Conservation (phyloP, 139 green algal species). For the Chlorella sorokiniana region DNA sequence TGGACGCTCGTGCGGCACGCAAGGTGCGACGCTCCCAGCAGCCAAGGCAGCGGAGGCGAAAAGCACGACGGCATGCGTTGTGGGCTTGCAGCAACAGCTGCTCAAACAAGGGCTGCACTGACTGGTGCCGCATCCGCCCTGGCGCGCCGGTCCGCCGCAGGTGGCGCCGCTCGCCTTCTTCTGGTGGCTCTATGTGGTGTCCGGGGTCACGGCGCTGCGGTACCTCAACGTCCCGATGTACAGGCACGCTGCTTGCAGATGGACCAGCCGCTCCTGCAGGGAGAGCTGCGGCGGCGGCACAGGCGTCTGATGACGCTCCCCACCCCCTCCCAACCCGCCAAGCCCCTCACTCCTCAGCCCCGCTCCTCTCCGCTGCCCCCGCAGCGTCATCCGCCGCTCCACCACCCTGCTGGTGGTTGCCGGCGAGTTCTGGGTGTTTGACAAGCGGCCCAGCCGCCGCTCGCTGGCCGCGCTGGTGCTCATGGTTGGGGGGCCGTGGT, state of each 20-base stretch:
- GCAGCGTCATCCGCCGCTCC: conserved; percentile 52
- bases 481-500: conserved; percentile 55
- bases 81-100: neutral
- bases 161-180: conserved; percentile 50
- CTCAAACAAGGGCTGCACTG: neutral
- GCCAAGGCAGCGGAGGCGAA: no score
- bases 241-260: conserved; percentile 24
- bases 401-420: conserved; percentile 60
- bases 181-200: conserved; percentile 66
- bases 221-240: conserved; percentile 69
- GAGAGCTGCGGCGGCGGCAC: no score
- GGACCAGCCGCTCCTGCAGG: no score
- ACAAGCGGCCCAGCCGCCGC: conserved; percentile 24
- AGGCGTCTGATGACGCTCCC: neutral
- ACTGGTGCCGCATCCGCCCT: neutral
- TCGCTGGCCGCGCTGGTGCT: conserved; percentile 38
- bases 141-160: neutral
- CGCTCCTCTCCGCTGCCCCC: neutral
- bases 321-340: neutral
- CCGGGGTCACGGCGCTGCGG: conserved; percentile 53
- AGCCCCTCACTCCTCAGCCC: neutral
- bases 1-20: conserved; percentile 1
- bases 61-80: no score
- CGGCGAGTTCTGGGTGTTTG: conserved; percentile 49
- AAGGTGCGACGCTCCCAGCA: neutral